Base-by-base conservation (phyloP, 768 basidiomycete species). In the Polyporus arcularius region DNA sequence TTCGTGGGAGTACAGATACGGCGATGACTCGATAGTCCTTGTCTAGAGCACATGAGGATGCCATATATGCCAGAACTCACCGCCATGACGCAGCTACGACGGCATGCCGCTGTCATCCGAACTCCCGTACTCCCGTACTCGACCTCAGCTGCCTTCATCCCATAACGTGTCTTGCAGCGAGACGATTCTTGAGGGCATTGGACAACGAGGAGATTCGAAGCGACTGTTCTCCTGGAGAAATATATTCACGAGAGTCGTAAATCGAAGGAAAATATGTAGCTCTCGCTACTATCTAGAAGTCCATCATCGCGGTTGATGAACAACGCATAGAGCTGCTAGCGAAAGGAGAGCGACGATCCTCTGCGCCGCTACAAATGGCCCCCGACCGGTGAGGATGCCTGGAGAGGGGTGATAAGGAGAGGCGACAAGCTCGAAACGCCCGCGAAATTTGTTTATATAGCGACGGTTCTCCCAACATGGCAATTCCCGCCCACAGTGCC, bases 211-310 rank as follows among this genome's bases (percentile, higher is more conserved):
- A 26, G 2, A 26, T 26, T 26, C 21, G 21, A 26, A 26, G 21
- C 21, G 21, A 26, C 21, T 26, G 21, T 26, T 26, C 21, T 26
- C 21, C 21, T 26, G 21, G 35, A 35, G 7, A 35, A 35, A 35
- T 35, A 35, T 35, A 35, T 35, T 35, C 35, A 51, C 30, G 26
- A 21, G 32, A 4, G 30, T 51, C 5, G 50, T 4, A 53, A 40
- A 32, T 28, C 21, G 15, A 7, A 41, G 5, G 32, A 18, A 43
- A 56, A 41, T 49, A 64, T 75, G 71, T 75, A 55, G 71, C 74
- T 73, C 72, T 58, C 71, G 67, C 74, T 64, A 75, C 74, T 75
- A 75, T 75, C 74, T 75, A 75, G 74, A 73, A 74, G 68, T 63
- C 70, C 71, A 68, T 75, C 72, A 75, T 75, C 68, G 66, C 70